Evolutionary conservation across 2,329 filamentous ascomycete species (phyloP), one percentile per base, ranked within the genome.

Genomic region (Venturia pyrina): DNA sequence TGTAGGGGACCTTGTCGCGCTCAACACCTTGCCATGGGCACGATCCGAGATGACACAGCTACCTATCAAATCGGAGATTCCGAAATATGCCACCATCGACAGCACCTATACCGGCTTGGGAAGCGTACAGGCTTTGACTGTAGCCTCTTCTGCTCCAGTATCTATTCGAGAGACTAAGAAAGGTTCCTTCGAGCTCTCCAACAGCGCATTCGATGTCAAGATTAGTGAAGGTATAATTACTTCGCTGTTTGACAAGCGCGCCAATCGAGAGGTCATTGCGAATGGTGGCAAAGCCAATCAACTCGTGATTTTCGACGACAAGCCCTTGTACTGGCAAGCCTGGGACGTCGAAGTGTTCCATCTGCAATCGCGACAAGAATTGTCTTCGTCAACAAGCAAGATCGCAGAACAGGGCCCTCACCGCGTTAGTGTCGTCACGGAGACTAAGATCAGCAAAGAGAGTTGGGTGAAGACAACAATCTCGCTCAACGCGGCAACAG

Each of bases 261-360:
- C 85, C 11, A 81, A 89, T 34, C 87, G 93, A 63, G 92, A 99
- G 75, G 78, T 96, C 24, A 84, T 99, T 62, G 83, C 90, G 3
- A 80, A 83, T 67, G 84, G 82, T 40, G 84, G 85, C 32, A 93
- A 93, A 75, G 93, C 89, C 32, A 96, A 96, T 70, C 92, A 97
- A 74, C 86, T 95, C 63, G 93, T 98, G 69, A 87, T 98, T 32
- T 98, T 96, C 72, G 95, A 99, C 73, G 95, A 99, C 78, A 97
- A 98, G 78, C 93, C 93, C 28, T 83, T 97, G 32, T 96, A 96
- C 80, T 98, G 92, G 93, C 91, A 97, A 78, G 93, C 92, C 2
- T 96, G 93, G 93, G 93, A 99, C 75, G 93, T 98, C 6, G 95
- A 99, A 77, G 93, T 98, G 37, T 99, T 89, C 79, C 95, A 99